Conservation (phyloP, 371 early-diverging fungal genomes). For the Mucor saturninus region DNA sequence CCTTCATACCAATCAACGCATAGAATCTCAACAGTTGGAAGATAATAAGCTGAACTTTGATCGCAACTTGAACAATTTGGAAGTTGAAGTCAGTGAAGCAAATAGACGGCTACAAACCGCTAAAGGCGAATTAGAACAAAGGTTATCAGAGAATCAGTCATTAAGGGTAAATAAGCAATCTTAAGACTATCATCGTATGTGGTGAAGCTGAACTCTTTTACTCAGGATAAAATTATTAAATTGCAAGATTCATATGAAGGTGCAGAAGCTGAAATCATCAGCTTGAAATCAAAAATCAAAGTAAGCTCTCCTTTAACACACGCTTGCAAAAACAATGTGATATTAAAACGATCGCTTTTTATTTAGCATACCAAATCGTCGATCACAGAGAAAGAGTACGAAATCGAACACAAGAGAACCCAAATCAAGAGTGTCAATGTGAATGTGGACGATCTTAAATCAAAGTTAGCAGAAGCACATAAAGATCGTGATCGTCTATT, state of each 20-base stretch:
- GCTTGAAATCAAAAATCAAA: slow-evolving; percentile 4
- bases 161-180: slow-evolving; percentile 8
- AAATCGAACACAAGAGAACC: slow-evolving; percentile 7
- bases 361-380: slow-evolving; percentile 13
- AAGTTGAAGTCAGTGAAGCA: slow-evolving; percentile 33
- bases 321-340: neutral
- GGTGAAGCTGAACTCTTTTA: too few species aligned
- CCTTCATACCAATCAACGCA: slow-evolving; percentile 36
- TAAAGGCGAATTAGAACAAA: slow-evolving; percentile 19
- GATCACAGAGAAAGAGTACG: slow-evolving; percentile 10
- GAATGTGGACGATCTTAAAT: slow-evolving; percentile 6
- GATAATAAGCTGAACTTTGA: slow-evolving; percentile 37
- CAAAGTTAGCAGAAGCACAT: slow-evolving; percentile 16
- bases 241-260: slow-evolving; percentile 1
- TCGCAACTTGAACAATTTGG: slow-evolving; percentile 28
- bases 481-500: slow-evolving; percentile 19
- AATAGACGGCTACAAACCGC: slow-evolving; percentile 17
- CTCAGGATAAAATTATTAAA: slow-evolving; percentile 2
- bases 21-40: slow-evolving; percentile 39
- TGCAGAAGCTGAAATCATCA: slow-evolving; percentile 9
- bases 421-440: neutral
- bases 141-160: slow-evolving; percentile 12
- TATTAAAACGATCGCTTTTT: neutral
- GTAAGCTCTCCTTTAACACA: neutral
- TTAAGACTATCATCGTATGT: neutral